Conservation (phyloP, 352 stramenopile species). For the Pythium plurisporium region DNA sequence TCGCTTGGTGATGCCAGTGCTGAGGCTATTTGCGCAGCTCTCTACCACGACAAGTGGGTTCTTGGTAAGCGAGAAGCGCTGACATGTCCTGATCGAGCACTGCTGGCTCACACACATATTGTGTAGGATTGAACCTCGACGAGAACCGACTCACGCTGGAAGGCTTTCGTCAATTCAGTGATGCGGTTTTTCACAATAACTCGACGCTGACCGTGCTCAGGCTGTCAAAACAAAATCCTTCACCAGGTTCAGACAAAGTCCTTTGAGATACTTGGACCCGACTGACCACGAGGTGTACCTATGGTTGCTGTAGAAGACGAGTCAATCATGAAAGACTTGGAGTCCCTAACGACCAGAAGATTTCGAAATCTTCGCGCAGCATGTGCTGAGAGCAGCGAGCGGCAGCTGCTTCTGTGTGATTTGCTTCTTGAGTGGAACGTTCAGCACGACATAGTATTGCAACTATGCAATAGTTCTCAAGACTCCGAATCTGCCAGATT, state of each 20-base stretch:
- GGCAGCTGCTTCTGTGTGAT: slow-evolving; percentile 35
- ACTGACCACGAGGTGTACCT: background rate
- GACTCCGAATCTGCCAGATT: background rate
- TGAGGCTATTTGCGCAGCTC: slow-evolving; percentile 39
- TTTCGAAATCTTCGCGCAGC: background rate
- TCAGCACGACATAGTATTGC: slow-evolving; percentile 41
- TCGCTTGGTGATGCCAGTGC: slow-evolving; percentile 33
- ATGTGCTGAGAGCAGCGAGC: slow-evolving; percentile 4
- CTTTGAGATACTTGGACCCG: background rate
- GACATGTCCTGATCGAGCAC: background rate
- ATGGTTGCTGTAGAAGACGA: background rate
- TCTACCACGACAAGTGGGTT: slow-evolving; percentile 67
- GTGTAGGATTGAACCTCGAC: slow-evolving; percentile 41
- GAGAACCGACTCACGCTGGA: slow-evolving; percentile 34
- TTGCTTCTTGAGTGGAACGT: slow-evolving; percentile 52
- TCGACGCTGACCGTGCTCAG: slow-evolving; percentile 40
- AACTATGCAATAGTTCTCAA: slow-evolving; percentile 32
- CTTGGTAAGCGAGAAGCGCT: slow-evolving; percentile 27
- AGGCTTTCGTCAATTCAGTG: slow-evolving; percentile 25
- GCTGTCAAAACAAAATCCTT: slow-evolving; percentile 26
- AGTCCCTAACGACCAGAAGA: background rate
- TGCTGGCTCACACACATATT: background rate
- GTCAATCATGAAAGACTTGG: background rate
- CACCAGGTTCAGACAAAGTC: background rate
- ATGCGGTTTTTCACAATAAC: slow-evolving; percentile 43